Conservation (phyloP, 2,329 filamentous ascomycete species). For the Ophiostoma novo-ulmi region DNA sequence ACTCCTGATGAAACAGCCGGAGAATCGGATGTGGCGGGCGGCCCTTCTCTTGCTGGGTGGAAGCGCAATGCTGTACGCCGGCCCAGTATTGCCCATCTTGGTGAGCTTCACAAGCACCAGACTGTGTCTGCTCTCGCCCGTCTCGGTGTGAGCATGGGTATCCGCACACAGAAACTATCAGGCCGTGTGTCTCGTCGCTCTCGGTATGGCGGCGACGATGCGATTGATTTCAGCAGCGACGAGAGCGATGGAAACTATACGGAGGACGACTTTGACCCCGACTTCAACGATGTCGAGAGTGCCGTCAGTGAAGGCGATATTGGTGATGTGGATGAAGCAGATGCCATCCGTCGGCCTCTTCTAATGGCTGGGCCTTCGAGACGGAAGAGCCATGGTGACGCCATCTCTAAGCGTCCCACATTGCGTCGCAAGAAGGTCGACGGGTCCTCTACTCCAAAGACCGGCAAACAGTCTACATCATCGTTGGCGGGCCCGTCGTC, state of each 20-base stretch:
- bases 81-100: constrained; percentile 53
- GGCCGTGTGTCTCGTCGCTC: constrained; percentile 43
- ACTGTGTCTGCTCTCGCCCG: constrained; percentile 48
- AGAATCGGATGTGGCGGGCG: background rate
- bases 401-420: constrained; percentile 32
- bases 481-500: constrained; percentile 17
- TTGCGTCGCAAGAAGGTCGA: constrained; percentile 30
- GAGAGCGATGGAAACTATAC: constrained; percentile 26
- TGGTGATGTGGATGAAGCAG: constrained; percentile 32
- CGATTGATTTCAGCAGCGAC: constrained; percentile 26
- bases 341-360: constrained; percentile 31
- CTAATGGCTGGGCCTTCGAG: constrained; percentile 10
- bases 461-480: background rate
- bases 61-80: constrained; percentile 31
- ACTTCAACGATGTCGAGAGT: constrained; percentile 38
- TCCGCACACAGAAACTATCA: constrained; percentile 68
- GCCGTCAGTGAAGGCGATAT: constrained; percentile 41
- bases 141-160: constrained; percentile 64
- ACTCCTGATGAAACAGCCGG: constrained; percentile 21
- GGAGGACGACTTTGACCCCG: constrained; percentile 29
- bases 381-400: constrained; percentile 42
- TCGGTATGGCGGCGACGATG: constrained; percentile 39
- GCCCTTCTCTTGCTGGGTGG: background rate
- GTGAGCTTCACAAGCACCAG: constrained; percentile 57
- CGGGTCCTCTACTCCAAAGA: constrained; percentile 12